Evolutionary conservation across 2,329 filamentous ascomycete species (phyloP).

Genomic region (Fusarium sp.): DNA sequence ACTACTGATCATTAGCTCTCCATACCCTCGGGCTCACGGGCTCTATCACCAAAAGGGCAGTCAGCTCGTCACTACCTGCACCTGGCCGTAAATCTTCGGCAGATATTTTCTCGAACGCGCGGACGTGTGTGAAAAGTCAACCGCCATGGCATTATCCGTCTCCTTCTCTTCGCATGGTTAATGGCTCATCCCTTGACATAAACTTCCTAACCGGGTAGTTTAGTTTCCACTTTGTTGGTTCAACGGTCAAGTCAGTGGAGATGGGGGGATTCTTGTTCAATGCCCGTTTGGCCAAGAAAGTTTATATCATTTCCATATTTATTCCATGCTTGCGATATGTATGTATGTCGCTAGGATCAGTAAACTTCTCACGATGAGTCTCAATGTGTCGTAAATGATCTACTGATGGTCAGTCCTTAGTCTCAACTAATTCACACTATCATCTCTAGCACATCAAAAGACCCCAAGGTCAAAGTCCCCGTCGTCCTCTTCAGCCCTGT

Average conservation of each 20-base stretch:
- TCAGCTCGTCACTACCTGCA: constrained; percentile 17
- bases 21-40: constrained; percentile 18
- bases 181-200: background rate
- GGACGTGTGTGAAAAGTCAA: constrained; percentile 36
- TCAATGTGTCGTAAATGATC: background rate
- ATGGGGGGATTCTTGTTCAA: background rate
- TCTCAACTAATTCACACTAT: constrained; percentile 6
- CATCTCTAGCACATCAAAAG: constrained; percentile 11
- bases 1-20: constrained; percentile 11
- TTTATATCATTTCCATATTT: background rate
- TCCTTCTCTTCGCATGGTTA: background rate
- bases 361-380: background rate
- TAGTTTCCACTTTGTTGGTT: constrained; percentile 1
- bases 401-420: background rate
- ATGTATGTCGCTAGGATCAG: background rate
- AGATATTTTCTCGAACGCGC: constrained; percentile 20
- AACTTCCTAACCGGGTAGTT: background rate
- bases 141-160: constrained; percentile 17
- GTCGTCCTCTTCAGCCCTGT: constrained; percentile 35
- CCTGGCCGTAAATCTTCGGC: constrained; percentile 15
- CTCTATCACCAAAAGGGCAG: constrained; percentile 34
- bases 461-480: background rate
- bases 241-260: constrained; percentile 25
- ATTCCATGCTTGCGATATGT: background rate
- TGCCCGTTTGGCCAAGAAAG: background rate